Conservation (phyloP, 2,329 filamentous ascomycete species). For the Chrysosporium keratinophilum region DNA sequence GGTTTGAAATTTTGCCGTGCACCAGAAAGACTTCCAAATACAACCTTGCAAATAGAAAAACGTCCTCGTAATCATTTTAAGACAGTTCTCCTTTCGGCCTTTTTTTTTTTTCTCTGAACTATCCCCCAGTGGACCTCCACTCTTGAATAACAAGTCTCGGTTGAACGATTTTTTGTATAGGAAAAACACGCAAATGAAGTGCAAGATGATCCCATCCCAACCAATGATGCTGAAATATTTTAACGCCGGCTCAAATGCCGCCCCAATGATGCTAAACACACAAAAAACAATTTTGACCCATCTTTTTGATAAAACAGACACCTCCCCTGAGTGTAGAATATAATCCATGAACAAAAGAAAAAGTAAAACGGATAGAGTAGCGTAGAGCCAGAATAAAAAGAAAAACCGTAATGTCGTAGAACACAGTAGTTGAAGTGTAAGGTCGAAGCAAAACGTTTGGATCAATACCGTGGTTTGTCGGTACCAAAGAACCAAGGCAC, state of each 20-base stretch:
- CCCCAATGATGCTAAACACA: conserved; percentile 4
- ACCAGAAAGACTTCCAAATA: neutral
- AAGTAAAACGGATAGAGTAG: neutral
- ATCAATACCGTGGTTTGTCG: neutral
- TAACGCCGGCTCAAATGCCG: conserved; percentile 9
- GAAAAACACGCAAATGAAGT: neutral
- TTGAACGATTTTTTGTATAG: neutral
- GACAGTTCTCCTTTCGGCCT: neutral
- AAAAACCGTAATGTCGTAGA: conserved; percentile 9
- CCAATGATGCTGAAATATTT: conserved; percentile 2
- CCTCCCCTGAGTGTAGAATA: conserved; percentile 2
- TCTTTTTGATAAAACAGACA: neutral
- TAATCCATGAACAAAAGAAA: neutral
- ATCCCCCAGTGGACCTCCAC: neutral
- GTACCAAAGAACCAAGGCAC: neutral
- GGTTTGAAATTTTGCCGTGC: neutral
- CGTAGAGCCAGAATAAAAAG: neutral
- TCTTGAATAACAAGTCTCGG: neutral
- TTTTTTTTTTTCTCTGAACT: neutral
- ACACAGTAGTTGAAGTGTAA: conserved; percentile 5
- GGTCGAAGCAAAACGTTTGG: neutral
- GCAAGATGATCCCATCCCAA: neutral
- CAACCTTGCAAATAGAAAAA: neutral
- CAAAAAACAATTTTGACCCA: neutral
- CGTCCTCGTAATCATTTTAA: neutral